phyloP scores from a whole-genome alignment of 2,329 filamentous ascomycete genomes.

The Diaporthe citri region DNA sequence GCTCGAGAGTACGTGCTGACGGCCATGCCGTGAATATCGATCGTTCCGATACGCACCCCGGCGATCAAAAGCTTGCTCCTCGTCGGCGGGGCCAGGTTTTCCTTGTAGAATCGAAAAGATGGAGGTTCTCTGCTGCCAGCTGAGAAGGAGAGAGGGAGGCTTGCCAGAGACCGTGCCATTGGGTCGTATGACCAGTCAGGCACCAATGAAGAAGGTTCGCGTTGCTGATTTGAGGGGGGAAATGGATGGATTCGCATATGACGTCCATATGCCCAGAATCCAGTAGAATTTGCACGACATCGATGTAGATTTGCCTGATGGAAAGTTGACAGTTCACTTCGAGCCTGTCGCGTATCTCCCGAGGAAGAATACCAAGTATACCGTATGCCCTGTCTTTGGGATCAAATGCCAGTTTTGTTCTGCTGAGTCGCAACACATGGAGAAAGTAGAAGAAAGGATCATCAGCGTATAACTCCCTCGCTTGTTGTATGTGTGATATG shows the following conservation, averaged over 20 bases:
- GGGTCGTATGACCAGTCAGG: slow-evolving; percentile 25
- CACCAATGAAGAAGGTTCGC: neutral
- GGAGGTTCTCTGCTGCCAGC: neutral
- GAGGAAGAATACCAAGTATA: slow-evolving; percentile 2
- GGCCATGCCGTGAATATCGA: neutral
- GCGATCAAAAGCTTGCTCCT: neutral
- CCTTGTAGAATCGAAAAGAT: neutral
- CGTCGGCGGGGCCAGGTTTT: neutral
- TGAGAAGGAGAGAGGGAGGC: neutral
- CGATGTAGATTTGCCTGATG: neutral
- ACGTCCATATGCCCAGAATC: neutral
- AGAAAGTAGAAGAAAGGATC: neutral
- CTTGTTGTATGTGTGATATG: neutral
- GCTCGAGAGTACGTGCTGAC: slow-evolving; percentile 11
- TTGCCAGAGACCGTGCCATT: neutral
- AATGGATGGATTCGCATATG: slow-evolving; percentile 22
- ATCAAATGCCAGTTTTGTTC: neutral
- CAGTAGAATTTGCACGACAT: neutral
- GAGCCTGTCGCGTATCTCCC: neutral
- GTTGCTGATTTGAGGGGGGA: neutral
- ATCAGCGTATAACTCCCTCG: neutral
- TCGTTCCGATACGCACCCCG: neutral
- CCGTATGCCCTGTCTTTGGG: slow-evolving; percentile 4
- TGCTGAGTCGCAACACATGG: slow-evolving; percentile 8
- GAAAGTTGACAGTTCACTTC: neutral